Evolutionary conservation across 352 stramenopile genomes (phyloP), one percentile per base, ranked within the genome.

Genomic region (Phytophthora gonapodyides): DNA sequence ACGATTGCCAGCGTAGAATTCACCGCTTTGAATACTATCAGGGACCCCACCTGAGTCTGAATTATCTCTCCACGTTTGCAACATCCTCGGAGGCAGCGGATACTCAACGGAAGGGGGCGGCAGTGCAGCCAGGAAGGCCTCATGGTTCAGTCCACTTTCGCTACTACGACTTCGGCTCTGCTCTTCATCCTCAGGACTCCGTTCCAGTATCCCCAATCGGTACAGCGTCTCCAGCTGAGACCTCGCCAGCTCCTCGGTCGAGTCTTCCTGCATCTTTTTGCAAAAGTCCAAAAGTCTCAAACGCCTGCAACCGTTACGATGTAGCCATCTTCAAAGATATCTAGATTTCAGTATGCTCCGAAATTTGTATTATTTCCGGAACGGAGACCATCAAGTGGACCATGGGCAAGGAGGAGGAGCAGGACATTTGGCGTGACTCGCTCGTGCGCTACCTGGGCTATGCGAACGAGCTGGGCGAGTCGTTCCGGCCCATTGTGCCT

Each of bases 401-500:
- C n/a, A 57, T 24, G 36, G 50, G 48, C 27, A 17, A 13, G 31
- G 46, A 53, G 12, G 42, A 48, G 45, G 30, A n/a, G 40, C 48
- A 54, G 53, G 89, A 97, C 56, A 75, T 97, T 17, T 95, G 86
- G 68, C 75, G 89, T 17, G 87, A 97, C 64, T 91, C 87, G 47
- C 73, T 88, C n/a, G 64, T 97, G 62, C 82, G 89, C 19, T 95
- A 96, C 68, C 43, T 96, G 45, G 89, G 89, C 41, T 97, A 97
- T 58, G 79, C 89, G 43, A 97, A 97, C 61, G 89, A 97, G 62
- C 63, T 96, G 15, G 88, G 88, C 57, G 88, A 97, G 65, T 91
- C 82, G 5, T 97, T 97, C 62, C 80, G 84, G 2, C 89, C 87
- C 16, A 78, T 96, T 53, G 69, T 79, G 35, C 86, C 89, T 31